Base-by-base conservation (phyloP, 192 early-diverging fungal genomes). In the Rhizoclosmatium sp. region DNA sequence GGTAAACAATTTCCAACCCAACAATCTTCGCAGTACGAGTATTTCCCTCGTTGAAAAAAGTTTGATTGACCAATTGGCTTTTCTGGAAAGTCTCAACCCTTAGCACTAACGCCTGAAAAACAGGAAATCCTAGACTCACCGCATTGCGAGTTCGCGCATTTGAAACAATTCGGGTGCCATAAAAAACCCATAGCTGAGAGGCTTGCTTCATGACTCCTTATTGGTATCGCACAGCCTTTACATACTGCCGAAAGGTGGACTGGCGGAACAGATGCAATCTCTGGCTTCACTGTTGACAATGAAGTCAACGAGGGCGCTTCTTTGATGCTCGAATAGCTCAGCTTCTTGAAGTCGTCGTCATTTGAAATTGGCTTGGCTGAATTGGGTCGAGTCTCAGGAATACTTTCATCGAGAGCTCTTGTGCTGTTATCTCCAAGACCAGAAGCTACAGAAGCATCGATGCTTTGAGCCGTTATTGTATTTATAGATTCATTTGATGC, bases 121-220 rank as follows among this genome's bases (percentile, higher is more conserved):
- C 31, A 5, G 10, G 2, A 4, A 14, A 5, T 10, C 16, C 9
- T 7, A 56, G 39, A 14, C 31, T 4, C 51, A 76, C 75, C 75
- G n/a, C 75, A 76, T 44, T 76, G 59, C 14, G 75, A n/a, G 40
- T 76, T 76, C 4, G 75, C 75, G 40, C 75, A 76, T n/a, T 65
- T 76, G 64, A 76, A 76, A 47, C 75, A 76, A 2, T 51, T 39
- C 45, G 49, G 51, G 66, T 76, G 75, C 75, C 75, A 76, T 10
- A 40, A 10, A 59, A 76, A 76, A 40, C 75, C 75, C 61, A 76
- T 67, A 4, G 75, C 75, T 2, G 75, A 76, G 12, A 76, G 49
- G 47, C 31, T 47, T 16, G 61, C 10, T 54, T 76, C 41, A 31
- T 19, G 31, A 16, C 39, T 10, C 31, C 31, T 61, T 21, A 41